Percentiles rank a stretch among this genome's conserved stretches.
phyloP scores from a whole-genome alignment of 2,329 filamentous ascomycete species.

The Sporothrix brasiliensis region DNA sequence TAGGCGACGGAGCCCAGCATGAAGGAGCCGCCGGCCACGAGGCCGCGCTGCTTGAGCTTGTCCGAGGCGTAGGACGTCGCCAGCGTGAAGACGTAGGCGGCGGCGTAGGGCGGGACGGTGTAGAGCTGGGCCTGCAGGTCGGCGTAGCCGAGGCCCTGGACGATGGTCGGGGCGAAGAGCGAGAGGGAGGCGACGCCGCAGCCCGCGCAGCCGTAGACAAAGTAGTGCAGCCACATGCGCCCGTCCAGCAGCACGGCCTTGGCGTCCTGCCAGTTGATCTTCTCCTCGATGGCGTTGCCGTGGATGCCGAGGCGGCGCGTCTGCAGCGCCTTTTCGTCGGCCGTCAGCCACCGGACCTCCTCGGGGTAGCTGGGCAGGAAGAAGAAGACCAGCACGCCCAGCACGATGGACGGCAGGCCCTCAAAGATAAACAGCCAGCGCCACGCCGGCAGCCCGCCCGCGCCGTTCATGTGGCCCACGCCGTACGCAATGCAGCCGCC shows the following conservation, averaged over 20 bases:
- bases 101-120: constrained; percentile 67
- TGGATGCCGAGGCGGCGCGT: constrained; percentile 50
- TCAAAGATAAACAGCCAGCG: constrained; percentile 62
- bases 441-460: constrained; percentile 66
- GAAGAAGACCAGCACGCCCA: constrained; percentile 42
- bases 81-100: constrained; percentile 51
- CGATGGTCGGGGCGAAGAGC: constrained; percentile 65
- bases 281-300: constrained; percentile 60
- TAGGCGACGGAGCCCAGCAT: constrained; percentile 29
- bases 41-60: constrained; percentile 13
- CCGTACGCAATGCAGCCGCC: constrained; percentile 68
- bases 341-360: constrained; percentile 63
- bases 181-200: constrained; percentile 62
- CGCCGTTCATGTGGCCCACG: constrained; percentile 70
- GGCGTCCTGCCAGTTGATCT: constrained; percentile 66
- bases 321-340: constrained; percentile 61
- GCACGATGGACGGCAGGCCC: constrained; percentile 21
- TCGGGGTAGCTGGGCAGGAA: constrained; percentile 69
- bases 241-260: constrained; percentile 68
- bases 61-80: constrained; percentile 23
- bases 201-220: constrained; percentile 56
- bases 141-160: constrained; percentile 54
- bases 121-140: constrained; percentile 65
- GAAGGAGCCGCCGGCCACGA: constrained; percentile 29
- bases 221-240: constrained; percentile 68